Conservation (phyloP, 768 basidiomycete species). For the Auricularia auricula-judae region DNA sequence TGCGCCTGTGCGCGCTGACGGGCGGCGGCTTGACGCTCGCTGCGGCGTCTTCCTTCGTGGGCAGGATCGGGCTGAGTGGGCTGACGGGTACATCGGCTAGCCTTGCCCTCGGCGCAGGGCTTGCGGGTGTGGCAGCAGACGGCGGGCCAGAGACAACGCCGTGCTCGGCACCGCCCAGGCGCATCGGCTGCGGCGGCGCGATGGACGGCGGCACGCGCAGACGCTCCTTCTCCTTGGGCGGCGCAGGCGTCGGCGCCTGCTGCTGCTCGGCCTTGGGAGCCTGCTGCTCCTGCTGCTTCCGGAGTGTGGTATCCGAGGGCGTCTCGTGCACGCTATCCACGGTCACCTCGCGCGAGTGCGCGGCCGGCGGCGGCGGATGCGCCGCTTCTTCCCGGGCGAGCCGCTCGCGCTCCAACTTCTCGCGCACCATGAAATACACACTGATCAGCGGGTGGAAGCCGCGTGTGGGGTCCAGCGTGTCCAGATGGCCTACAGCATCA, state of each 20-base stretch:
- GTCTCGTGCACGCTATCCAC: neutral
- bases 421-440: constrained; percentile 91
- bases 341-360: neutral
- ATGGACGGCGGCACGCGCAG: neutral
- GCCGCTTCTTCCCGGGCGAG: constrained; percentile 14
- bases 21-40: neutral
- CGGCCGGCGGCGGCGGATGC: neutral
- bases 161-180: neutral
- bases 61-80: neutral
- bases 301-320: neutral
- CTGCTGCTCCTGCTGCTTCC: no score
- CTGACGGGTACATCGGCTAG: neutral
- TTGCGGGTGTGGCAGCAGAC: neutral
- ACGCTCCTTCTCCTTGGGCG: neutral
- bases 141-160: neutral
- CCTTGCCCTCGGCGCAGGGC: neutral
- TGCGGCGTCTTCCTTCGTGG: neutral
- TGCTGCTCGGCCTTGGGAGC: no score
- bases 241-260: neutral
- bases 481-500: neutral
- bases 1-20: neutral
- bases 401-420: constrained; percentile 89
- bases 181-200: neutral
- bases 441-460: constrained; percentile 93
- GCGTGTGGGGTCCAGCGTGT: constrained; percentile 60